Evolutionary conservation across 192 early-diverging fungal genomes (phyloP).

Genomic region (Coemansia sp.): DNA sequence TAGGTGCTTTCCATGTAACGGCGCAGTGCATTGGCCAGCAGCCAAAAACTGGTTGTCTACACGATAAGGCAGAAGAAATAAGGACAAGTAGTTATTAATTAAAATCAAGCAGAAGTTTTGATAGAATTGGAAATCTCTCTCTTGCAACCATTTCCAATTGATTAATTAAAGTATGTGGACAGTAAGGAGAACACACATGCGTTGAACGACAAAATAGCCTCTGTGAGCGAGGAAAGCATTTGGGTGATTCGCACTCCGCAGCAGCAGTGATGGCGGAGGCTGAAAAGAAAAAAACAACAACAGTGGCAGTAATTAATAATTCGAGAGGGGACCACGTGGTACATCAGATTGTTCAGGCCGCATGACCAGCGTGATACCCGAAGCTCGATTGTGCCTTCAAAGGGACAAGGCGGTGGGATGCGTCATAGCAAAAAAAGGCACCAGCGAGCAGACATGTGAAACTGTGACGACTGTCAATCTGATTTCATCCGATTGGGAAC

Average conservation of each 20-base stretch:
- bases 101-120: background rate
- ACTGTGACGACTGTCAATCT: background rate
- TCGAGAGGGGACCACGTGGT: conserved; percentile 13
- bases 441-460: background rate
- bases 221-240: background rate
- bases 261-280: background rate
- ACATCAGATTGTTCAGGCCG: conserved; percentile 12
- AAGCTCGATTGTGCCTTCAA: background rate
- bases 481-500: background rate
- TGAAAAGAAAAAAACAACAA: conserved; percentile 3
- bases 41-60: conserved; percentile 72
- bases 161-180: conserved; percentile 9
- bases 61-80: conserved; percentile 3
- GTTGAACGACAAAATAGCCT: no score
- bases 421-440: background rate
- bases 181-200: conserved; percentile 1
- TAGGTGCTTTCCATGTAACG: conserved; percentile 74
- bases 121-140: no score
- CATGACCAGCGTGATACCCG: conserved; percentile 3
- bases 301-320: conserved; percentile 11
- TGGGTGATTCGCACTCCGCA: conserved; percentile 1
- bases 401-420: conserved; percentile 1
- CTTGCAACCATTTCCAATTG: background rate
- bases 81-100: conserved; percentile 13
- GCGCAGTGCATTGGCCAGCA: conserved; percentile 71